Evolutionary conservation across 2,329 filamentous ascomycete genomes (phyloP), one percentile per base, ranked within the genome.

Genomic region (Penicillium freii): DNA sequence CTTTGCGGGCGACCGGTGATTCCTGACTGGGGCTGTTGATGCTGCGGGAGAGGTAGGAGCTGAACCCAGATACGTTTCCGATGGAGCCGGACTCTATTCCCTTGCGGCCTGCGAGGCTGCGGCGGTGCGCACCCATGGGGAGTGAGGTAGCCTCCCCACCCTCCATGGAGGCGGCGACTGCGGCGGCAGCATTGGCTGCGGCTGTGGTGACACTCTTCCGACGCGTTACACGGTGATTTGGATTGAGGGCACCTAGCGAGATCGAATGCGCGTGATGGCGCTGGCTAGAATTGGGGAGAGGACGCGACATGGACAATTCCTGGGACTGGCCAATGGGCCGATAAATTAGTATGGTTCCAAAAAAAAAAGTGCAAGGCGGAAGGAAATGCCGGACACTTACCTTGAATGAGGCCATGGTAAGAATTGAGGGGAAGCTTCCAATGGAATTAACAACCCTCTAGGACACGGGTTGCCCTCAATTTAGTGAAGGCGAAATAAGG

Each of bases 131-230:
- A 60, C 80, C 77, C 68, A 81, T 80, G 54, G 81, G 78, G 56
- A 89, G 87, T 40, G 77, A 79, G 78, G 87, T 72, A 82, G 81
- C 62, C 65, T 88, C 86, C 58, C 78, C 78, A 51, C 80, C 81
- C 13, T 90, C 89, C 60, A 90, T 78, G 51, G 87, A 89, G 33
- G 89, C 88, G 61, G 93, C 76, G 38, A 77, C 71, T 50, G 71
- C 75, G 80, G 89, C 90, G 19, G 89, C 87, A 45, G 89, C 85
- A 75, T 89, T 92, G 73, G 84, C 82, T 46, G 87, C 84, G 63
- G 86, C 88, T 60, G 90, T 91, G 72, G 85, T 87, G 72, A 96
- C 92, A 77, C 92, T 97, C 84, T 97, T 97, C 69, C 94, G 87
- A 70, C 93, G 90, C 67, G 90, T 92, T 66, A 97, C 86, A 67